Evolutionary conservation across 2,329 filamentous ascomycete species (phyloP).

Genomic region (Neophaeococcomyces aloes): DNA sequence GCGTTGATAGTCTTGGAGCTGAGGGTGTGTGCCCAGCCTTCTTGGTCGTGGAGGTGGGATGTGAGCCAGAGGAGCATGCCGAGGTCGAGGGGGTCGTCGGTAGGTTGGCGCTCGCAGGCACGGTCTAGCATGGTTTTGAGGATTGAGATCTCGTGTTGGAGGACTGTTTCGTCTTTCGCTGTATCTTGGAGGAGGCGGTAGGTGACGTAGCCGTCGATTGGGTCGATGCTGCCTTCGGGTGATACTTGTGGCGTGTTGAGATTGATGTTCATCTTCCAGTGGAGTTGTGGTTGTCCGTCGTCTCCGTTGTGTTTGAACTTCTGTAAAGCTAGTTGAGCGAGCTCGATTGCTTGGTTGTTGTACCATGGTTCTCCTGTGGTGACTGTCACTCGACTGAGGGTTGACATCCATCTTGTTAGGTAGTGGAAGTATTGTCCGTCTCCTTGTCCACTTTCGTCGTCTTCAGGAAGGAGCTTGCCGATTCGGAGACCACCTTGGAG

Average conservation of each 20-base stretch:
- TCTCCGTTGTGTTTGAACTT: slow-evolving; percentile 38
- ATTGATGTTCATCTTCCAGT: slow-evolving; percentile 48
- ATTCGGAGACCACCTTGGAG: slow-evolving; percentile 48
- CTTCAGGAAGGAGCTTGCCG: slow-evolving; percentile 42
- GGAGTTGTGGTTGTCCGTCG: slow-evolving; percentile 33
- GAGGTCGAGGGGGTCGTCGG: slow-evolving; percentile 44
- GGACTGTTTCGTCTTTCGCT: slow-evolving; percentile 24
- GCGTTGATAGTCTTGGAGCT: slow-evolving; percentile 15
- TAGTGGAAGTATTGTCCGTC: slow-evolving; percentile 56
- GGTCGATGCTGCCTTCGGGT: slow-evolving; percentile 47
- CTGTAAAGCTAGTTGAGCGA: slow-evolving; percentile 45
- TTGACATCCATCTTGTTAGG: slow-evolving; percentile 54
- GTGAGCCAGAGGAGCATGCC: slow-evolving; percentile 51
- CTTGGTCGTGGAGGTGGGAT: slow-evolving; percentile 39
- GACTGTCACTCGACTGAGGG: slow-evolving; percentile 44
- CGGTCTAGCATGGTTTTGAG: slow-evolving; percentile 41
- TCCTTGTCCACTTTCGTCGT: slow-evolving; percentile 33
- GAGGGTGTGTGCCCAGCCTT: slow-evolving; percentile 40
- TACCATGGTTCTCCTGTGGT: slow-evolving; percentile 38
- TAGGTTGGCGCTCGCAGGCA: slow-evolving; percentile 36
- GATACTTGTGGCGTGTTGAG: slow-evolving; percentile 38
- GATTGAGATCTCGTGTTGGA: slow-evolving; percentile 43
- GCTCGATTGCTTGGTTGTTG: slow-evolving; percentile 42
- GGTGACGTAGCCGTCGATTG: slow-evolving; percentile 44
- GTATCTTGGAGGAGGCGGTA: slow-evolving; percentile 38